Percentiles rank a stretch among this genome's conserved stretches.
Evolutionary conservation across 139 green algal species (phyloP).

Genomic region (Parachlorella kessleri): DNA sequence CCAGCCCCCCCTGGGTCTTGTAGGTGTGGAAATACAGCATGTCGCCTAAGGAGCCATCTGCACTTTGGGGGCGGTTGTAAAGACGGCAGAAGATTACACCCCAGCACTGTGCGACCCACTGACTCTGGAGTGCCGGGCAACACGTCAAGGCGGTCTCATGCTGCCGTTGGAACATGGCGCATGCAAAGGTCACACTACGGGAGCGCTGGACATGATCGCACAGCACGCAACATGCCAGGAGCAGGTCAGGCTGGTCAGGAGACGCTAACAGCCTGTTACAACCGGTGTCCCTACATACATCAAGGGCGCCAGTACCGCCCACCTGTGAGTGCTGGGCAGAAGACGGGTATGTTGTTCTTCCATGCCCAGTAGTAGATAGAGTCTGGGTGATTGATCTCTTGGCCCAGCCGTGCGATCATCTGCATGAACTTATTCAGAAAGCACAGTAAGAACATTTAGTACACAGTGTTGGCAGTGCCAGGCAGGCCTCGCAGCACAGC

Average conservation of each 20-base stretch:
- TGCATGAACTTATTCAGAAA: too few relatives aligned
- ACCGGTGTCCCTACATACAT: too few relatives aligned
- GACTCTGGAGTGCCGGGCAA: not conserved
- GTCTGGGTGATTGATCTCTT: slow-evolving; percentile 89
- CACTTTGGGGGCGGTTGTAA: not conserved
- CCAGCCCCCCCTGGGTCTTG: slow-evolving; percentile 74
- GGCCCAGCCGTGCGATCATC: slow-evolving; percentile 80
- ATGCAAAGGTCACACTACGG: not conserved
- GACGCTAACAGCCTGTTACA: too few relatives aligned
- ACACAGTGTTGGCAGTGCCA: too few relatives aligned
- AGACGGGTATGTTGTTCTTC: slow-evolving; percentile 95
- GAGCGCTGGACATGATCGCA: too few relatives aligned
- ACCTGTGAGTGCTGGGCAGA: slow-evolving; percentile 93
- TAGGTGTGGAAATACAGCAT: slow-evolving; percentile 99
- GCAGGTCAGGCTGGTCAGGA: too few relatives aligned
- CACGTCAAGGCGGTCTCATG: not conserved
- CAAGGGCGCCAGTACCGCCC: too few relatives aligned
- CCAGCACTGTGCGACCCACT: not conserved
- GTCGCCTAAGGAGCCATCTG: slow-evolving; percentile 87
- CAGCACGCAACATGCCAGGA: too few relatives aligned
- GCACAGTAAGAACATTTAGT: too few relatives aligned
- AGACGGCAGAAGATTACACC: not conserved
- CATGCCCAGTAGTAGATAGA: slow-evolving; percentile 94
- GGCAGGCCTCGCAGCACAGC: not conserved
- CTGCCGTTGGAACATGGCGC: not conserved